phyloP scores from a whole-genome alignment of 2,329 filamentous ascomycete genomes.

The Aspergillus unguis region DNA sequence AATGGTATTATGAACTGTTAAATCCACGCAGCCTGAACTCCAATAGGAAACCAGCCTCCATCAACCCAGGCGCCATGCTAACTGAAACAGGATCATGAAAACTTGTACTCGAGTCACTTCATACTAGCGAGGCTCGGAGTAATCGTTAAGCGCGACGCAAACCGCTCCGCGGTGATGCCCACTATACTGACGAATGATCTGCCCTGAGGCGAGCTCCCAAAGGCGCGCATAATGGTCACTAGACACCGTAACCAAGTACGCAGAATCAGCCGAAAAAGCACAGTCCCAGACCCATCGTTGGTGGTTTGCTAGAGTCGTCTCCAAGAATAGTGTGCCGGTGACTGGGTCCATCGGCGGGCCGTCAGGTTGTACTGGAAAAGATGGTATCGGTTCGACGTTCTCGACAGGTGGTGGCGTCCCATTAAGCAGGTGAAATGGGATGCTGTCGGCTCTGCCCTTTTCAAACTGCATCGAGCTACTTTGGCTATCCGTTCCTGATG shows the following conservation, averaged over 20 bases:
- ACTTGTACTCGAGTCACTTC: background rate
- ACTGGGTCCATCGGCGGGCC: slow-evolving; percentile 41
- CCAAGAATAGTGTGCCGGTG: slow-evolving; percentile 65
- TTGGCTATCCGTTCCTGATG: slow-evolving; percentile 19
- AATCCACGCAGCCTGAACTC: slow-evolving; percentile 12
- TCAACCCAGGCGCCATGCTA: slow-evolving; percentile 25
- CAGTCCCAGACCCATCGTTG: slow-evolving; percentile 98
- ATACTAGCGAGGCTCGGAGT: slow-evolving; percentile 48
- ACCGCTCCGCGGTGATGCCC: slow-evolving; percentile 89
- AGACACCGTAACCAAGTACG: slow-evolving; percentile 89
- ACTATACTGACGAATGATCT: slow-evolving; percentile 92
- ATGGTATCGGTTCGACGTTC: slow-evolving; percentile 29
- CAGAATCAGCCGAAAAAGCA: slow-evolving; percentile 88
- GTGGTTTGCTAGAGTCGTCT: slow-evolving; percentile 83
- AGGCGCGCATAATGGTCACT: slow-evolving; percentile 89
- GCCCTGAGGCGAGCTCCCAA: slow-evolving; percentile 83
- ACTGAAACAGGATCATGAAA: slow-evolving; percentile 11
- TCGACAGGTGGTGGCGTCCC: slow-evolving; percentile 25
- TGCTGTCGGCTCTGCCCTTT: slow-evolving; percentile 21
- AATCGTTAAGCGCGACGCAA: slow-evolving; percentile 89
- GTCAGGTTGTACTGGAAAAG: slow-evolving; percentile 36
- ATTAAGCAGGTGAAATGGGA: slow-evolving; percentile 27
- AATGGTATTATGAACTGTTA: background rate
- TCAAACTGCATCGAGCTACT: slow-evolving; percentile 20
- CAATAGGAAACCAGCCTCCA: slow-evolving; percentile 8